Evolutionary conservation across 768 basidiomycete species (phyloP).

Genomic region (Lactifluus rugatus): DNA sequence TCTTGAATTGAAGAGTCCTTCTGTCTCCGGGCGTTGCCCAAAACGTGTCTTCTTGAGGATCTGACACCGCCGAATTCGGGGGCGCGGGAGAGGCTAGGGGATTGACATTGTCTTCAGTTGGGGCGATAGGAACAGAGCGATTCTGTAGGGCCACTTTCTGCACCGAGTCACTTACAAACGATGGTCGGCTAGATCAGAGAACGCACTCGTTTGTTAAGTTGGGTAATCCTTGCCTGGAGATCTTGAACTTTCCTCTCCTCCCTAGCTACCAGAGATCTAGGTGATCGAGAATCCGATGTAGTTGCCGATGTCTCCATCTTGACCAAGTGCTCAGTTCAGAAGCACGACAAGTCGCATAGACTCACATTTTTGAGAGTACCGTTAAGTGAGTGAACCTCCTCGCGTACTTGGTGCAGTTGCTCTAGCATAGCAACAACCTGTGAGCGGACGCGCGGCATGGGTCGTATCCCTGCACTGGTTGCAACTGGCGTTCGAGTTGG

Average conservation of each 20-base stretch:
- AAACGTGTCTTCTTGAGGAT: slow-evolving; percentile 45
- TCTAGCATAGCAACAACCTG: slow-evolving; percentile 32
- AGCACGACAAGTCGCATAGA: background rate
- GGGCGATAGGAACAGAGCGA: slow-evolving; percentile 15
- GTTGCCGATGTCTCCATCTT: slow-evolving; percentile 22
- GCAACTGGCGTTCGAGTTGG: background rate
- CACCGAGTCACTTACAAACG: background rate
- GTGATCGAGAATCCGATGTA: slow-evolving; percentile 23
- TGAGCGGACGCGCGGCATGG: slow-evolving; percentile 41
- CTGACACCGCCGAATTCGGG: slow-evolving; percentile 19
- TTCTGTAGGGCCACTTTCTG: slow-evolving; percentile 27
- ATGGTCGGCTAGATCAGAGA: background rate
- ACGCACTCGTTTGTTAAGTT: slow-evolving; percentile 33
- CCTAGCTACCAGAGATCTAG: slow-evolving; percentile 26
- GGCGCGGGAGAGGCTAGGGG: slow-evolving; percentile 20
- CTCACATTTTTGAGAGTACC: slow-evolving; percentile 34
- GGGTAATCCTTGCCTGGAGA: slow-evolving; percentile 33
- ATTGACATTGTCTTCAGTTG: slow-evolving; percentile 20
- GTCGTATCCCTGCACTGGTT: slow-evolving; percentile 30
- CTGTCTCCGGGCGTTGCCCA: slow-evolving; percentile 53
- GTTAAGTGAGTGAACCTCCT: slow-evolving; percentile 30
- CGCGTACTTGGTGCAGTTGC: slow-evolving; percentile 30
- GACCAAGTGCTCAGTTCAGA: slow-evolving; percentile 18
- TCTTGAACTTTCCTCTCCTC: slow-evolving; percentile 37
- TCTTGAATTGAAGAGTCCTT: slow-evolving; percentile 53